Evolutionary conservation across 192 early-diverging fungal species (phyloP), one percentile per base, ranked within the genome.

Genomic region (Podochytrium sp.): DNA sequence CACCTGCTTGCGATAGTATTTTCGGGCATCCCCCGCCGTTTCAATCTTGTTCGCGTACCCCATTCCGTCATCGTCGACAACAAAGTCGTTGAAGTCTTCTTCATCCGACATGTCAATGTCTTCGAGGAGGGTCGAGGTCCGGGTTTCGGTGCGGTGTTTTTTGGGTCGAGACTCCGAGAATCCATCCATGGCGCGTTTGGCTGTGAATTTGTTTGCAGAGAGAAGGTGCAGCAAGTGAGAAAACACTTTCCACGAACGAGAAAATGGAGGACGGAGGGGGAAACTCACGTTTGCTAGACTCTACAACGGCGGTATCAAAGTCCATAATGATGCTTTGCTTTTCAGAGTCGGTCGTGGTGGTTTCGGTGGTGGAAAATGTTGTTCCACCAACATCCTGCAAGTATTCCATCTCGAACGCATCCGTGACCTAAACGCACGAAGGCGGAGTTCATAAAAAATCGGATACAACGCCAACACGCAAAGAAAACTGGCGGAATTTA

Each of bases 11-110:
- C 78, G 71, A 50, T 79, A 78, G 60, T 83, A 83, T 1, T 42
- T 18, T 32, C 56, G 43, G 20, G 80, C 49, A 32, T 83, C 58
- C 16, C 65, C 75, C 2, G 56, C 67, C 20, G 40, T 72, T 34
- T 81, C 78, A 10, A 84, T 60, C 25, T 59, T 42, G 10, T 84
- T 84, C 12, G 84, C 77, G 72, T 95, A 94, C 3, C 89, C 91
- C 16, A 78, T 89, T 16, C 90, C 92, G 62, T 95, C 93, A 76
- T 97, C 96, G 74, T 96, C 94, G 0, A 90, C 92, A 0, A 97
- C 89, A 88, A 97, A 97, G 64, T 95, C 90, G 57, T 92, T 84
- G 49, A 90, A 53, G 7, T 83, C 80, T 40, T 79, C 79, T 18
- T 68, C 64, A 16, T 76, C 80, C 35, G 72, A 75, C 10, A 84